Percentiles rank a stretch among this genome's conserved stretches.
Conservation (phyloP, 352 stramenopile species). For the Phytopythium chamaehyphon region DNA sequence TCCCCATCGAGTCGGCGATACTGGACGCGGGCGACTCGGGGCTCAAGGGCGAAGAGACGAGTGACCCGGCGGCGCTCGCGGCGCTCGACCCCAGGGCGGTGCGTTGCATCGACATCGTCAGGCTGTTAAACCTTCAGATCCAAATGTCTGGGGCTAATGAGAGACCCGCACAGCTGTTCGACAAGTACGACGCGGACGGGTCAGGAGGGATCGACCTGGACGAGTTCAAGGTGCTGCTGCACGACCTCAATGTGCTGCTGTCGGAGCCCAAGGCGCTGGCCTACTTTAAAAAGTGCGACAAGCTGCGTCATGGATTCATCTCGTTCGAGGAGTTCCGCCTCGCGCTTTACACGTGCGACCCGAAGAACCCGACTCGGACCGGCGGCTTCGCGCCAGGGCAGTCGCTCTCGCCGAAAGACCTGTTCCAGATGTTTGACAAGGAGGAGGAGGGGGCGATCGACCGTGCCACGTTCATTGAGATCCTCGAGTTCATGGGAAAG, state of each 20-base stretch:
- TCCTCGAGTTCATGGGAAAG: constrained; percentile 64
- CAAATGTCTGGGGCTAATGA: too few relatives aligned
- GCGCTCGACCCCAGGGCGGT: constrained; percentile 48
- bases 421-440: constrained; percentile 81
- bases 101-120: constrained; percentile 10
- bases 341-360: constrained; percentile 76
- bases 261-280: constrained; percentile 65
- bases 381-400: constrained; percentile 66
- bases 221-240: constrained; percentile 72
- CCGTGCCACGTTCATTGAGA: constrained; percentile 55
- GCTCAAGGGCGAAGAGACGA: constrained; percentile 29
- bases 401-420: constrained; percentile 64
- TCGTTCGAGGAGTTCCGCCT: constrained; percentile 81
- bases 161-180: constrained; percentile 59
- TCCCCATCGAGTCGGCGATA: constrained; percentile 60
- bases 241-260: constrained; percentile 51
- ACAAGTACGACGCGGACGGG: constrained; percentile 77
- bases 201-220: constrained; percentile 75
- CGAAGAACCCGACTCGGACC: constrained; percentile 67
- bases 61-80: constrained; percentile 35
- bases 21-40: constrained; percentile 45
- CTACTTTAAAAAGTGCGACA: constrained; percentile 81
- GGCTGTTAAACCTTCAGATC: too few relatives aligned
- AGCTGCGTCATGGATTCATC: constrained; percentile 51
- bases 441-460: constrained; percentile 69